These are phyloP conservation scores for Cephalotrichum gorgonifer DNA, from an alignment of 2,329 filamentous ascomycete species.

Conservation along the genomic window DNA sequence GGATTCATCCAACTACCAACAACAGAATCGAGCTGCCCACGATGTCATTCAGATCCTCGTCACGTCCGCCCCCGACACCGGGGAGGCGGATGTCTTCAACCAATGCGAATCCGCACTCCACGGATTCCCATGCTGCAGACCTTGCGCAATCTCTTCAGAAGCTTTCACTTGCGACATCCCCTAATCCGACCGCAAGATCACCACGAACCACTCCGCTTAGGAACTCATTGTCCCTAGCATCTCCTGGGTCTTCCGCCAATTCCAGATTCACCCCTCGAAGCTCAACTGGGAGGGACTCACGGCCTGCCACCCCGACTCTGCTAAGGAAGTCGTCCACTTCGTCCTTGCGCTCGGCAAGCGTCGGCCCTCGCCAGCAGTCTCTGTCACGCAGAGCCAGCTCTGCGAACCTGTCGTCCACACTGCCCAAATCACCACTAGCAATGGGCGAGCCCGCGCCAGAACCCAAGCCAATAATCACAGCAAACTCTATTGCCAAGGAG, in stretches of 20 bases:
- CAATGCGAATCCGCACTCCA: neutral
- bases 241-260: conserved; percentile 27
- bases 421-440: conserved; percentile 23
- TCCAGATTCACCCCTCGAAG: conserved; percentile 28
- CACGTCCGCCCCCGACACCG: conserved; percentile 7
- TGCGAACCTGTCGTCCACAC: conserved; percentile 31
- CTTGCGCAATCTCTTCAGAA: conserved; percentile 3
- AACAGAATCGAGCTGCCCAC: neutral
- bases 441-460: conserved; percentile 17
- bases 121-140: neutral
- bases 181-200: neutral
- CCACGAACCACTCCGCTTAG: neutral
- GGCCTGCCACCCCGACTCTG: conserved; percentile 38
- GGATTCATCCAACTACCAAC: neutral
- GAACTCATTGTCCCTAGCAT: conserved; percentile 15
- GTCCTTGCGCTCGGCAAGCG: conserved; percentile 41
- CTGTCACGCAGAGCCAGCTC: conserved; percentile 39
- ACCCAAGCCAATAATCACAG: conserved; percentile 29
- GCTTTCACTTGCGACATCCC: conserved; percentile 2
- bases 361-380: conserved; percentile 20
- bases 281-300: conserved; percentile 29
- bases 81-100: conserved; percentile 3
- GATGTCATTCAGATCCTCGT: conserved; percentile 7
- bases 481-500: conserved; percentile 49
- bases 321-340: conserved; percentile 47